Base-by-base conservation (phyloP, 2,329 filamentous ascomycete genomes). In the Microascus cirrosus region DNA sequence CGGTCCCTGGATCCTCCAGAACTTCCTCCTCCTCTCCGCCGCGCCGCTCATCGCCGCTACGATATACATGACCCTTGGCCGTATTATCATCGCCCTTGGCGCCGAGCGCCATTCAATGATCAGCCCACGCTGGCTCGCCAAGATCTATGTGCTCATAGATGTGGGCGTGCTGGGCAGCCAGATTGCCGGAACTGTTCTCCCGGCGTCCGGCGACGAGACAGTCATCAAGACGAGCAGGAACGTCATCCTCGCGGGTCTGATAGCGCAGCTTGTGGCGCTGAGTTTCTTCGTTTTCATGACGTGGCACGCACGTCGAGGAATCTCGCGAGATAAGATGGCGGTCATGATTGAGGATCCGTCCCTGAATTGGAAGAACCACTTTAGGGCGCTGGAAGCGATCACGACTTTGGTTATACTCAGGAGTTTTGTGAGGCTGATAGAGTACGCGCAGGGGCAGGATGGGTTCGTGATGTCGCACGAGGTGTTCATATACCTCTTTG, bases 181-280 rank as follows among this genome's bases (percentile, higher is more conserved):
- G 55, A 10, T 45, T 62, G 64, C 65, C 13, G 66, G 66, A 35
- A 64, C 60, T 11, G 60, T 67, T 60, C 60, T 67, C 4, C 63
- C 65, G 1, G 60, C 57, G 8, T 63, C 66, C 10, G 58, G 58
- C 4, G 67, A 61, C 48, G 64, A 72, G 24, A 54, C 56, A 3
- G 58, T 25, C 12, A 64, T 67, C n/a, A 65, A 66, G 59, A 63
- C 63, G 2, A 77, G 77, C 24, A 68, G 77, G 58, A 72, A 75
- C 12, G 67, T 83, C 52, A 75, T 83, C 5, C 67, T 83, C 7
- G 75, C 64, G 2, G 81, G 81, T 1, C 67, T 85, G 1, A 66
- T 77, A 11, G 67, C 83, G 3, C 82, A 85, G 63, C 71, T 84
- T n/a, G 48, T 79, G 18, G 75, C 79, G 59, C 82, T 84, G 56